Conservation (phyloP, 139 green algal genomes). For the Haematococcus lacustris region DNA sequence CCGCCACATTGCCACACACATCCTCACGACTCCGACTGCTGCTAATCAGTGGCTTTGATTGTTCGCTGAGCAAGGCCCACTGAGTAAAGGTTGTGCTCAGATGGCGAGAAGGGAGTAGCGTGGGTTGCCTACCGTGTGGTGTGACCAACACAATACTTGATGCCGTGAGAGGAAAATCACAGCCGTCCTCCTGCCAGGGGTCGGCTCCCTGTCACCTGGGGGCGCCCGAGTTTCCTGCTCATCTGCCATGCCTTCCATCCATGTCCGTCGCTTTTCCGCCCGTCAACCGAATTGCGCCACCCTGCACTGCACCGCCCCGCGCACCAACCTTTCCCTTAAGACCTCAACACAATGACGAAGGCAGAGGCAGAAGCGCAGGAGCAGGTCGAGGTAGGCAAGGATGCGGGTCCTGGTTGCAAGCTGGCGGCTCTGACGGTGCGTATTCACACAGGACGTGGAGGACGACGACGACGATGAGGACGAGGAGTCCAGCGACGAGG, state of each 20-base stretch:
- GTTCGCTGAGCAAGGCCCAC: too few relatives aligned
- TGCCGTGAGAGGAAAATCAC: too few relatives aligned
- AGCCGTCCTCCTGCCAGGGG: too few relatives aligned
- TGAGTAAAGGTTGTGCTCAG: too few relatives aligned
- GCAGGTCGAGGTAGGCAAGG: conserved; percentile 32
- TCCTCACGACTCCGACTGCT: too few relatives aligned
- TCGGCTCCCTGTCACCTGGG: too few relatives aligned
- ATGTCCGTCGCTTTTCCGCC: not conserved
- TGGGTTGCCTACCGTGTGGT: too few relatives aligned
- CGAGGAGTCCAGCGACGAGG: conserved; percentile 39
- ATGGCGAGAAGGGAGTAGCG: too few relatives aligned
- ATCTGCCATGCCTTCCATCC: not conserved
- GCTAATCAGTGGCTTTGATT: too few relatives aligned
- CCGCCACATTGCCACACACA: too few relatives aligned
- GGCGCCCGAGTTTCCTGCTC: not conserved
- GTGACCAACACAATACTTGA: too few relatives aligned
- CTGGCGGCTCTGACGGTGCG: too few relatives aligned
- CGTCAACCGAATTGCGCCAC: not conserved
- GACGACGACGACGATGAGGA: conserved; percentile 49
- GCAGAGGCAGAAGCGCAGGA: conserved; percentile 39
- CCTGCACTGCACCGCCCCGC: not conserved
- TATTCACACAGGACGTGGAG: conserved; percentile 18
- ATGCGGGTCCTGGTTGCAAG: not conserved
- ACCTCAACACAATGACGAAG: conserved; percentile 23
- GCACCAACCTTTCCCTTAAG: not conserved